These are phyloP conservation scores for Luzula sylvatica DNA, from an alignment of 176 grass and related monocot genomes.

Conservation along the genomic window DNA sequence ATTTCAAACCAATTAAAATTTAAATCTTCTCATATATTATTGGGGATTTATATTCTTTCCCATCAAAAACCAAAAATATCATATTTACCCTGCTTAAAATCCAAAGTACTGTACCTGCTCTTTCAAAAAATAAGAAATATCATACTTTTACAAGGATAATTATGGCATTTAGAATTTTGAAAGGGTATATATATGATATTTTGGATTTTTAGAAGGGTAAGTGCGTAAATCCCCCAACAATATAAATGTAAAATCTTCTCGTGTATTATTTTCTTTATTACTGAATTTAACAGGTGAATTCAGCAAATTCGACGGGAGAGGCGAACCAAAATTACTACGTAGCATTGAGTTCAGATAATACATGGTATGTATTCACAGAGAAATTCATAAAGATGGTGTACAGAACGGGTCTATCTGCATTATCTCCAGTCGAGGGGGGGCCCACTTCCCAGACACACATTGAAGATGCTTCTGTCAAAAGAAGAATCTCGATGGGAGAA, in stretches of 20 bases:
- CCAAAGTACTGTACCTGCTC: too few relatives aligned
- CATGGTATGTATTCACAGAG: conserved; percentile 97
- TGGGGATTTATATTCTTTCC: background rate
- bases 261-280: conserved; percentile 1
- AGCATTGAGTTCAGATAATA: conserved; percentile 97
- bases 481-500: conserved; percentile 83
- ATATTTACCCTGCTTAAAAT: too few relatives aligned
- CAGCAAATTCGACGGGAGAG: too few relatives aligned
- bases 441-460: conserved; percentile 51
- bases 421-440: conserved; percentile 60
- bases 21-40: too few relatives aligned
- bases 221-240: too few relatives aligned
- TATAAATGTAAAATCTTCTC: background rate
- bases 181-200: too few relatives aligned
- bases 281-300: background rate
- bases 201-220: too few relatives aligned
- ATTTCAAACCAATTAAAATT: too few relatives aligned
- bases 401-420: conserved; percentile 56
- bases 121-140: background rate
- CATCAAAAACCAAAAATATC: too few relatives aligned
- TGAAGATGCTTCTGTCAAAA: conserved; percentile 60
- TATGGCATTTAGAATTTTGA: background rate
- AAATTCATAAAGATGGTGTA: conserved; percentile 89
- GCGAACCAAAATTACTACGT: conserved; percentile 56
- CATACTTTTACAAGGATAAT: background rate